A percentile compares a stretch with the other conserved stretches of the same genome.
phyloP scores from a whole-genome alignment of 805 yeast genomes.

The Wickerhamomyces ciferrii region DNA sequence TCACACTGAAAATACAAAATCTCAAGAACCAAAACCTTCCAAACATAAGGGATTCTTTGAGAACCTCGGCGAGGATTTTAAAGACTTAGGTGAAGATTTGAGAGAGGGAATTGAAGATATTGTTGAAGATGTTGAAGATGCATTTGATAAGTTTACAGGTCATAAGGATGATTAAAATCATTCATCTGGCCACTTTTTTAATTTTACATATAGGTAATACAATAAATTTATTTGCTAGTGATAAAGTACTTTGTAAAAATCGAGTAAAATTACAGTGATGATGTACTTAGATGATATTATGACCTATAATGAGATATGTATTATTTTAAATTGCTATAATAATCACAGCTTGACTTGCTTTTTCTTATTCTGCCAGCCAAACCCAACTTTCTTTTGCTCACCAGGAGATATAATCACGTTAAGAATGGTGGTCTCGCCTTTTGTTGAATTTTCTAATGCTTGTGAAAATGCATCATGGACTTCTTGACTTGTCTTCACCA shows the following conservation, averaged over 20 bases:
- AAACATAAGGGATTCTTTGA: constrained; percentile 22
- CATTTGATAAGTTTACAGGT: constrained; percentile 7
- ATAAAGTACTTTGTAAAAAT: no score
- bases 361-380: constrained; percentile 66
- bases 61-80: constrained; percentile 20
- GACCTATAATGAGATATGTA: neutral
- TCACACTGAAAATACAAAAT: constrained; percentile 4
- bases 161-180: constrained; percentile 12
- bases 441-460: constrained; percentile 27
- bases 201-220: no score
- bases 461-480: constrained; percentile 27
- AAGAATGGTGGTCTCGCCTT: constrained; percentile 38
- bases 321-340: no score
- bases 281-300: no score
- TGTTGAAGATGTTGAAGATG: constrained; percentile 8
- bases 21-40: constrained; percentile 10
- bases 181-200: no score
- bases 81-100: constrained; percentile 19
- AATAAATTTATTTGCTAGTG: no score
- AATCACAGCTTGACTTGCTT: constrained; percentile 2
- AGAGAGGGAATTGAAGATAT: constrained; percentile 10
- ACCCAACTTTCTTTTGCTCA: constrained; percentile 45
- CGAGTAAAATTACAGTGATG: no score
- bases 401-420: constrained; percentile 64
- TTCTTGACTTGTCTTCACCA: constrained; percentile 36